Evolutionary conservation across 768 basidiomycete species (phyloP).

Genomic region (Vishniacozyma victoriae): DNA sequence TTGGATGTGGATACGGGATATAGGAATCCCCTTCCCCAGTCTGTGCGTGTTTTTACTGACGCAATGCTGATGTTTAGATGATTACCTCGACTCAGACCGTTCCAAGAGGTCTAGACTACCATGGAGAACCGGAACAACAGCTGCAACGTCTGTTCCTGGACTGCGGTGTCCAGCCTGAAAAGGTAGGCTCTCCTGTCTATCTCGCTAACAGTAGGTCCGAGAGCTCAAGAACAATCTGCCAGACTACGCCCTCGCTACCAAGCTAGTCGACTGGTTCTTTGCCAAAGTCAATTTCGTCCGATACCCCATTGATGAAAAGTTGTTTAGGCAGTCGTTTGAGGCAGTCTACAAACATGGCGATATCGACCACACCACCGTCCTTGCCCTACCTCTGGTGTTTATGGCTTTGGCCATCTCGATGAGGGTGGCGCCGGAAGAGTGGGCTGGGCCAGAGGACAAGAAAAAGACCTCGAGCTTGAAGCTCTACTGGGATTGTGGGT

Average conservation of each 20-base stretch:
- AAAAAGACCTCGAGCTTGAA: constrained; percentile 73
- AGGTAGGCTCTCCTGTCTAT: constrained; percentile 40
- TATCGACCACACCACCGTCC: constrained; percentile 37
- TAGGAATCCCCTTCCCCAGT: too few relatives aligned
- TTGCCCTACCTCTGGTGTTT: constrained; percentile 73
- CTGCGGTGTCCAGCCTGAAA: constrained; percentile 84
- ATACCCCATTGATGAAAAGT: constrained; percentile 75
- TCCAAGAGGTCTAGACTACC: constrained; percentile 39
- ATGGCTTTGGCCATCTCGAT: constrained; percentile 84
- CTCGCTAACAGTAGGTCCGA: constrained; percentile 51
- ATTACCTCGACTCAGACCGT: constrained; percentile 29
- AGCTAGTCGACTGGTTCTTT: constrained; percentile 67
- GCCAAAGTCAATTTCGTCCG: constrained; percentile 77
- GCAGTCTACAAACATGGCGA: constrained; percentile 52
- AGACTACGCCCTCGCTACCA: constrained; percentile 65
- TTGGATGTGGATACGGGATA: neutral
- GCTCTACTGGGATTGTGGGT: constrained; percentile 93
- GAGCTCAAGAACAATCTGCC: constrained; percentile 86
- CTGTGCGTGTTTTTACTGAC: neutral
- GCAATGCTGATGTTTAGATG: too few relatives aligned
- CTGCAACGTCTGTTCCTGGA: constrained; percentile 74
- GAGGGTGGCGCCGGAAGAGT: constrained; percentile 73
- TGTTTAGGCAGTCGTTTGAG: constrained; percentile 50
- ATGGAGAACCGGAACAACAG: constrained; percentile 64
- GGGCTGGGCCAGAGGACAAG: constrained; percentile 71